A percentile compares a stretch with the other conserved stretches of the same genome.
Conservation (phyloP, 257 asterid genomes). For the Solanum raphanifolium region DNA sequence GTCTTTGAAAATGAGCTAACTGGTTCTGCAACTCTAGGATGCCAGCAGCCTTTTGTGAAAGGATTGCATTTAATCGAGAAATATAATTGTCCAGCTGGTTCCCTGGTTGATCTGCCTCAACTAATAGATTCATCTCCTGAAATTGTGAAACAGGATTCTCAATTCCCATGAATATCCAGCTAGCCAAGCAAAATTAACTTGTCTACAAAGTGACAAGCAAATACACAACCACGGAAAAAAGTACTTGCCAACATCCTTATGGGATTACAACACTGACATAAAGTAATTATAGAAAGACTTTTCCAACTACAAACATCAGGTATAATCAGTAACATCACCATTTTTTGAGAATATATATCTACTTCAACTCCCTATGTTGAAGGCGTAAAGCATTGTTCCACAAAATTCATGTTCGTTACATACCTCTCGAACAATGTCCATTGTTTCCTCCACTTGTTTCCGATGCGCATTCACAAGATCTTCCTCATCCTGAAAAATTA, state of each 20-base stretch:
- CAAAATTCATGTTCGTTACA: slow-evolving; percentile 1
- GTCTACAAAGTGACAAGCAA: background rate
- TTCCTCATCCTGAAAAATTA: slow-evolving; percentile 64
- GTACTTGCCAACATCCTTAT: background rate
- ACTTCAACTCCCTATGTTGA: background rate
- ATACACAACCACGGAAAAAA: background rate
- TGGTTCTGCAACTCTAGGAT: slow-evolving; percentile 74
- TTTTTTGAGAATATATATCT: background rate
- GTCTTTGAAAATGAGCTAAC: slow-evolving; percentile 75
- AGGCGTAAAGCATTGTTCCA: background rate
- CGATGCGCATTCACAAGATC: slow-evolving; percentile 42
- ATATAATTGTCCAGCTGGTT: slow-evolving; percentile 74
- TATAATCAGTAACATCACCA: background rate
- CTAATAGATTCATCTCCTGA: slow-evolving; percentile 95
- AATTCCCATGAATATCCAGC: background rate
- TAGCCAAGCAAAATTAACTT: background rate
- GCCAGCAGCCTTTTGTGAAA: slow-evolving; percentile 87
- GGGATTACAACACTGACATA: background rate
- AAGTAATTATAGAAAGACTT: background rate
- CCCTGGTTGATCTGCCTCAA: slow-evolving; percentile 94
- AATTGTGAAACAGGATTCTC: background rate
- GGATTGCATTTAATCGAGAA: slow-evolving; percentile 66
- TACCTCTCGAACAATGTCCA: slow-evolving; percentile 76
- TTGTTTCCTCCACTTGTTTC: slow-evolving; percentile 43
- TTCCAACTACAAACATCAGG: background rate